Conservation (phyloP, 768 basidiomycete species). For the Suillus occidentalis region DNA sequence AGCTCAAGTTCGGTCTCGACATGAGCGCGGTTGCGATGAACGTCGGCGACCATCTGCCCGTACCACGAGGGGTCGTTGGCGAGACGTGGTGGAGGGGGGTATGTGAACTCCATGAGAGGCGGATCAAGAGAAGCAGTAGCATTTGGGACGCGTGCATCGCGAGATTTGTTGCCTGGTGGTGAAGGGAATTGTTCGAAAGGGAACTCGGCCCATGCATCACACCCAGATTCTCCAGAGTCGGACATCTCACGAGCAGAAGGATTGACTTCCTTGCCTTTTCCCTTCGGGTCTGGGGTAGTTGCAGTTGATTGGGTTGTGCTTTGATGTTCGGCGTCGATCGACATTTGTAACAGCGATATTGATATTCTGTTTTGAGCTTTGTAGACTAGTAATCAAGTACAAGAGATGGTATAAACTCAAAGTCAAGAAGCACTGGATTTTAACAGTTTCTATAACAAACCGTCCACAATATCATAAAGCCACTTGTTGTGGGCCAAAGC, state of each 20-base stretch:
- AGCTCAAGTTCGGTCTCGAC: slow-evolving; percentile 12
- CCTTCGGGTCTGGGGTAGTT: background rate
- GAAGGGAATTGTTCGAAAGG: slow-evolving; percentile 29
- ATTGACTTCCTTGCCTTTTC: slow-evolving; percentile 8
- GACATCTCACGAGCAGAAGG: background rate
- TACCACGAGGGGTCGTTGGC: slow-evolving; percentile 29
- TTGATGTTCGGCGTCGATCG: background rate
- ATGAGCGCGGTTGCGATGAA: slow-evolving; percentile 24
- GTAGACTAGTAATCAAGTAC: background rate
- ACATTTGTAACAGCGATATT: background rate
- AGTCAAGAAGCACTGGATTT: background rate
- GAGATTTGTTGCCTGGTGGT: slow-evolving; percentile 15
- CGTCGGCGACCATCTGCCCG: slow-evolving; percentile 24
- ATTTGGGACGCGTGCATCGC: too few relatives aligned
- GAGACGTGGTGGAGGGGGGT: slow-evolving; percentile 29
- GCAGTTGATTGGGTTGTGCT: background rate
- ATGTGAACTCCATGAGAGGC: slow-evolving; percentile 13
- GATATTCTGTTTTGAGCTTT: background rate
- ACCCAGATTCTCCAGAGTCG: background rate
- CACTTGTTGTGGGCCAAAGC: background rate
- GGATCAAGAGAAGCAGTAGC: too few relatives aligned
- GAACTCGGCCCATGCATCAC: slow-evolving; percentile 17
- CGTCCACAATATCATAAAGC: background rate
- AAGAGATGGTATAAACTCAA: background rate
- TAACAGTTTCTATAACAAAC: background rate